Conservation (phyloP, 23 red algal species). For the Gracilaria caudata region DNA sequence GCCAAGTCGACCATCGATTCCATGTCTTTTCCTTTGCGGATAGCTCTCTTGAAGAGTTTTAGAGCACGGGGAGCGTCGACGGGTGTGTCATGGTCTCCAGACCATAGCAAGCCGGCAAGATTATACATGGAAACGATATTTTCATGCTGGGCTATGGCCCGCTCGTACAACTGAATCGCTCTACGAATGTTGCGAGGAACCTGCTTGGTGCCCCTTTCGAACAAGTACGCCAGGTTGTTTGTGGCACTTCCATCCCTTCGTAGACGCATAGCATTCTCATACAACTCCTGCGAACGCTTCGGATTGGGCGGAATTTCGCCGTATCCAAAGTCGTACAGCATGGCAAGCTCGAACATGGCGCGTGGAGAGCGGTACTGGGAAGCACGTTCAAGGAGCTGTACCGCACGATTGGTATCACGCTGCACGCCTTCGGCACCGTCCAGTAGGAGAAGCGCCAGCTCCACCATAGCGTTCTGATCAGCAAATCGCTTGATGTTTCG, state of each 20-base stretch:
- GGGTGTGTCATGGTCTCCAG: not conserved
- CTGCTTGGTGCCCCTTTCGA: slow-evolving; percentile 16
- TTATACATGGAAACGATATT: slow-evolving; percentile 40
- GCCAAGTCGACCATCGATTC: slow-evolving; percentile 52
- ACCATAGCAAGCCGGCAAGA: slow-evolving; percentile 30
- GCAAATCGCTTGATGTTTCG: not conserved
- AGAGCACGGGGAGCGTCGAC: slow-evolving; percentile 21
- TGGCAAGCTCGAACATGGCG: slow-evolving; percentile 37
- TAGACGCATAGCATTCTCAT: slow-evolving; percentile 3
- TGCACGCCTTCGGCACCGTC: slow-evolving; percentile 26
- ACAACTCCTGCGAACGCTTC: slow-evolving; percentile 10
- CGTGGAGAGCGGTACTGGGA: not conserved
- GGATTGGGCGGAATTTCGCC: slow-evolving; percentile 17
- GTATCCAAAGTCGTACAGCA: slow-evolving; percentile 18
- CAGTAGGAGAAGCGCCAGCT: slow-evolving; percentile 4
- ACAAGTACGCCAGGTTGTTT: slow-evolving; percentile 8
- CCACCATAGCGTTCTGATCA: not conserved
- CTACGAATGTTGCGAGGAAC: slow-evolving; percentile 10
- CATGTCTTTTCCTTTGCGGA: slow-evolving; percentile 7
- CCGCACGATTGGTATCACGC: slow-evolving; percentile 3
- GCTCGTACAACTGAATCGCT: slow-evolving; percentile 32
- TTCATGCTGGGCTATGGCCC: slow-evolving; percentile 21
- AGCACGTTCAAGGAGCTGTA: slow-evolving; percentile 23
- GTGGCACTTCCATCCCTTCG: slow-evolving; percentile 16
- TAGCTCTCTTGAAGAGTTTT: slow-evolving; percentile 20